Conservation (phyloP, 2,329 filamentous ascomycete species). For the Diaporthe caulivora region DNA sequence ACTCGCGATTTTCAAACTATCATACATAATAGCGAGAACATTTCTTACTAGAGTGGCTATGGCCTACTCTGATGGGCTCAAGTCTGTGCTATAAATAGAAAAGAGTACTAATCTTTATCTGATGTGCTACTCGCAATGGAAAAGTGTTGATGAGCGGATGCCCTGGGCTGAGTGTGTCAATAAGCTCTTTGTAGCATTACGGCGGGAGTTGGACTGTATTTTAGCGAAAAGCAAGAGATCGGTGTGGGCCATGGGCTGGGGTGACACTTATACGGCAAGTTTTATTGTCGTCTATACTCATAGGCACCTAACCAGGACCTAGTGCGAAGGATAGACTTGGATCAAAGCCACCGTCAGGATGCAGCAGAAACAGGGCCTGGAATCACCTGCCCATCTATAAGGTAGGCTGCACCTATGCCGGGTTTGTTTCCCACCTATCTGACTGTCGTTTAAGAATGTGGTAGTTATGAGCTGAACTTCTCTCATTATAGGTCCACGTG, state of each 20-base stretch:
- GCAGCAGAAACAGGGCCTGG: no score
- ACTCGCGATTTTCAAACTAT: no score
- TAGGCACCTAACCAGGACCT: background rate
- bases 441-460: no score
- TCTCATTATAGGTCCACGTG: background rate
- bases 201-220: background rate
- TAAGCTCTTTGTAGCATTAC: background rate
- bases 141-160: background rate
- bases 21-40: no score
- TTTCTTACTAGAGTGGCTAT: no score
- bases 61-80: no score
- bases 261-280: background rate
- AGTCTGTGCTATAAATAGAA: no score
- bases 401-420: background rate
- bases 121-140: no score
- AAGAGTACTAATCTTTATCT: no score
- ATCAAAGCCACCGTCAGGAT: no score
- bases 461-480: no score
- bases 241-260: background rate
- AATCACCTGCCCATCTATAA: background rate
- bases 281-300: background rate
- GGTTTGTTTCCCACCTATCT: background rate
- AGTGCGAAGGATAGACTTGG: background rate
- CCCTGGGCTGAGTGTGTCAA: background rate
- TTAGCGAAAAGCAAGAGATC: background rate